Percentiles rank a stretch among this genome's conserved stretches.
These are phyloP conservation scores for Heteromeles arbutifolia DNA, from an alignment of 306 rosid genomes.

Conservation along the genomic window DNA sequence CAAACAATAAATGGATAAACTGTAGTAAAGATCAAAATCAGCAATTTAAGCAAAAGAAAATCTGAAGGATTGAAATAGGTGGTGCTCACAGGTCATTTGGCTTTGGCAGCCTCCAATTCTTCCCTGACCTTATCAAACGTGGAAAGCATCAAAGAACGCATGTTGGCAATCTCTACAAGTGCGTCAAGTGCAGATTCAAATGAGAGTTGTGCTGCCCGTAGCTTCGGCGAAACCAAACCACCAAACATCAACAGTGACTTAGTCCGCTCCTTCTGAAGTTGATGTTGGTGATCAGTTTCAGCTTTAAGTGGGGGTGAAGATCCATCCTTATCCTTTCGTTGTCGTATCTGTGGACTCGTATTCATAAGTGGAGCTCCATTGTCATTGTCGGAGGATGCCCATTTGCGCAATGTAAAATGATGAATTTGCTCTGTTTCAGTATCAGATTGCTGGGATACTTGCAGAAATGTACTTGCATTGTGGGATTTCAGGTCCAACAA, in stretches of 20 bases:
- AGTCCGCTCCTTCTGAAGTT: conserved; percentile 62
- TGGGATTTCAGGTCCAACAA: conserved; percentile 64
- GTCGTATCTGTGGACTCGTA: conserved; percentile 35
- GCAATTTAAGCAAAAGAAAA: not conserved
- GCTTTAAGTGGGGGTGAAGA: conserved; percentile 29
- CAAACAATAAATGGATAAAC: not conserved
- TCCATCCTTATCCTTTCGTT: conserved; percentile 20
- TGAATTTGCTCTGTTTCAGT: conserved; percentile 34
- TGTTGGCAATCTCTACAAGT: conserved; percentile 68
- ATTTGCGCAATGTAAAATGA: conserved; percentile 51
- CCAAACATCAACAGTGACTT: conserved; percentile 67
- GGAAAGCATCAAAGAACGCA: conserved; percentile 45
- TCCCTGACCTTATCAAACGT: conserved; percentile 46
- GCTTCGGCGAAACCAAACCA: conserved; percentile 82
- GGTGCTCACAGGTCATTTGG: conserved; percentile 53
- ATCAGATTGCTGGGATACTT: conserved; percentile 26
- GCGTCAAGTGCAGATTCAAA: conserved; percentile 87
- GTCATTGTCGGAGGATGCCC: conserved; percentile 48
- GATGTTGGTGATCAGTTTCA: conserved; percentile 17
- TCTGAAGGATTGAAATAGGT: not conserved
- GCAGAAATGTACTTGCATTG: conserved; percentile 58
- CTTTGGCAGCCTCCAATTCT: conserved; percentile 36
- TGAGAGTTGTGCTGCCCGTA: conserved; percentile 72
- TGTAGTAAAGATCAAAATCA: not conserved
- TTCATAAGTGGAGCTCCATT: not conserved